These are phyloP conservation scores for Cystobasidium onofrii DNA, from an alignment of 768 basidiomycete genomes.

Conservation along the genomic window DNA sequence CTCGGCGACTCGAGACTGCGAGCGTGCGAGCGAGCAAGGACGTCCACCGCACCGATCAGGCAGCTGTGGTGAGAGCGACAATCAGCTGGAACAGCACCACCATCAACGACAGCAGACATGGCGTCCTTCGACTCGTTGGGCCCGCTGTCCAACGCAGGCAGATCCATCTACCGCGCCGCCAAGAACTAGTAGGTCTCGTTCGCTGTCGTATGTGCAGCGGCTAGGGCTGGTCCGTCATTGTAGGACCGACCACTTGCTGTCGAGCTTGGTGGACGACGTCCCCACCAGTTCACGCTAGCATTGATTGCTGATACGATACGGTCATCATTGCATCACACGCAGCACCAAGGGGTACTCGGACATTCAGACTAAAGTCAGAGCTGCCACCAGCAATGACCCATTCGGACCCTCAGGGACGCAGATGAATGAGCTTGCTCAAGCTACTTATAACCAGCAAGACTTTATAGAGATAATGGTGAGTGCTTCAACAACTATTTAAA, in stretches of 20 bases:
- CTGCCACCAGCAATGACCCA: constrained; percentile 54
- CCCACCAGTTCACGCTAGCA: neutral
- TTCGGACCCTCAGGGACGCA: constrained; percentile 96
- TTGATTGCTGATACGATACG: neutral
- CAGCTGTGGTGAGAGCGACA: neutral
- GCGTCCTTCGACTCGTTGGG: neutral
- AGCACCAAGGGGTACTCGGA: constrained; percentile 65
- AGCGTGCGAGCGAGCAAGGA: too few species aligned
- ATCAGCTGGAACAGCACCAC: too few species aligned
- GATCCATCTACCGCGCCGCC: constrained; percentile 37
- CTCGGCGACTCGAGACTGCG: too few species aligned
- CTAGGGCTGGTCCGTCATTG: neutral
- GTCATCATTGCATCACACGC: neutral
- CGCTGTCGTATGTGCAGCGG: neutral
- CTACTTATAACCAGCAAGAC: constrained; percentile 96
- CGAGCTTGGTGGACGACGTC: neutral
- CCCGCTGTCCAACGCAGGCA: constrained; percentile 37
- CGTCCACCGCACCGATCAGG: too few species aligned
- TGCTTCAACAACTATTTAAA: neutral
- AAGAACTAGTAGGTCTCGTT: constrained; percentile 36
- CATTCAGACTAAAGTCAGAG: constrained; percentile 88
- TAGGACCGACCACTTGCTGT: neutral
- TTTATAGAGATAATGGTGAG: constrained; percentile 89
- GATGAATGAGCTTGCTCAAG: constrained; percentile 97
- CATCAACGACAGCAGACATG: neutral